phyloP scores from a whole-genome alignment of 345 rosid species.

The Cardamine occulta region DNA sequence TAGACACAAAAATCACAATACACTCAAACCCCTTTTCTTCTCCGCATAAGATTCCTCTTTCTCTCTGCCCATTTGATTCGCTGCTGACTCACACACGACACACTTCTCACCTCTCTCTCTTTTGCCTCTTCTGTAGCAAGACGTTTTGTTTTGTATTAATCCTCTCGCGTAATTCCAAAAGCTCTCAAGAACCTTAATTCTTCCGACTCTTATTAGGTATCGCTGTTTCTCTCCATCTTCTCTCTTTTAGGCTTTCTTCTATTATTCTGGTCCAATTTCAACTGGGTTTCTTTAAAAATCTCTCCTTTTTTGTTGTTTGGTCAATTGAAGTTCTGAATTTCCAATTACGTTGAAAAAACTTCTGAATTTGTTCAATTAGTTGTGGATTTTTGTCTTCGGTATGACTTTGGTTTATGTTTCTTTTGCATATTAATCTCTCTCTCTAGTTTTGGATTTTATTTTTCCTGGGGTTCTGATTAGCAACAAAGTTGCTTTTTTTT shows the following conservation, averaged over 20 bases:
- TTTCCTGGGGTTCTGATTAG: neutral
- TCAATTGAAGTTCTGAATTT: conserved; percentile 23
- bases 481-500: neutral
- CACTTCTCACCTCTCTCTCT: neutral
- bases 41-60: conserved; percentile 43
- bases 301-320: conserved; percentile 3
- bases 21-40: conserved; percentile 5
- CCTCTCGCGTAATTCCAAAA: conserved; percentile 25
- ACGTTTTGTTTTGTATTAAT: conserved; percentile 27
- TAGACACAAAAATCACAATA: neutral
- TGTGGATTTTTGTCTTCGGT: neutral
- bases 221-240: conserved; percentile 19
- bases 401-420: conserved; percentile 5
- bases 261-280: neutral
- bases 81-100: conserved; percentile 40
- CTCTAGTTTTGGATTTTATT: neutral
- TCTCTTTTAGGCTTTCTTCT: conserved; percentile 1
- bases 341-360: neutral
- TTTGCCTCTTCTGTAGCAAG: conserved; percentile 22
- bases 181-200: neutral
- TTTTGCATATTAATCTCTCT: neutral
- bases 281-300: conserved; percentile 27
- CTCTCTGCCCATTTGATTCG: conserved; percentile 41
- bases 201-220: conserved; percentile 26
- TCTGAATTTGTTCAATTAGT: neutral